These are phyloP conservation scores for Oryza coarctata DNA, from an alignment of 176 grass and related monocot species.

Conservation along the genomic window DNA sequence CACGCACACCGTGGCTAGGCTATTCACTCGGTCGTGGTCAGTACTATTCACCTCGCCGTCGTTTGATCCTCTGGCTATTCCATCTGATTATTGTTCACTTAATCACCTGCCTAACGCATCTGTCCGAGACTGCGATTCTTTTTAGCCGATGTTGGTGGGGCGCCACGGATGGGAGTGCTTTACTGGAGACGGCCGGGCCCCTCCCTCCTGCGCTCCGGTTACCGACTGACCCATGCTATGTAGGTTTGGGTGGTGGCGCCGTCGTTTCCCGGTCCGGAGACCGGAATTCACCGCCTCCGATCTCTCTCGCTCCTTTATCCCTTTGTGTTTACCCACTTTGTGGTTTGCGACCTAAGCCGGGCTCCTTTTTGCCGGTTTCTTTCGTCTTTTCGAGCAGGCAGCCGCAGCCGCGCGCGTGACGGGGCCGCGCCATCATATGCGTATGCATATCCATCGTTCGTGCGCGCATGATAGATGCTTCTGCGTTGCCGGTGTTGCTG, in stretches of 20 bases:
- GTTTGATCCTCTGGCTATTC: no score
- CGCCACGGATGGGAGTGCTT: no score
- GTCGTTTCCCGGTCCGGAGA: constrained; percentile 25
- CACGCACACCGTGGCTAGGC: no score
- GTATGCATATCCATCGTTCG: not conserved
- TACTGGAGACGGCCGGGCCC: no score
- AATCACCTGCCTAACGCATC: no score
- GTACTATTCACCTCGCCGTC: no score
- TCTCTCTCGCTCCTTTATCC: not conserved
- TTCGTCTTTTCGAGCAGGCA: not conserved
- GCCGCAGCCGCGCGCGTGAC: not conserved
- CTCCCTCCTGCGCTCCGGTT: no score
- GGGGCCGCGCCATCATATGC: constrained; percentile 35
- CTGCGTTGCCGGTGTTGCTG: not conserved
- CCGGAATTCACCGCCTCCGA: constrained; percentile 5
- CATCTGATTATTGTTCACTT: no score
- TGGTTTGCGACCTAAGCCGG: not conserved
- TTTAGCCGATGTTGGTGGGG: not conserved
- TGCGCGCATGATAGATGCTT: not conserved
- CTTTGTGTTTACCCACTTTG: not conserved
- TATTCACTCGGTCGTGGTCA: no score
- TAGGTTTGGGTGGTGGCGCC: not conserved
- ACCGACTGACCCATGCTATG: not conserved
- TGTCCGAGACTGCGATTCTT: no score
- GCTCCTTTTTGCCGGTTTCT: not conserved